These are phyloP conservation scores for Boletus tomentosulus DNA, from an alignment of 768 basidiomycete genomes.

Conservation along the genomic window DNA sequence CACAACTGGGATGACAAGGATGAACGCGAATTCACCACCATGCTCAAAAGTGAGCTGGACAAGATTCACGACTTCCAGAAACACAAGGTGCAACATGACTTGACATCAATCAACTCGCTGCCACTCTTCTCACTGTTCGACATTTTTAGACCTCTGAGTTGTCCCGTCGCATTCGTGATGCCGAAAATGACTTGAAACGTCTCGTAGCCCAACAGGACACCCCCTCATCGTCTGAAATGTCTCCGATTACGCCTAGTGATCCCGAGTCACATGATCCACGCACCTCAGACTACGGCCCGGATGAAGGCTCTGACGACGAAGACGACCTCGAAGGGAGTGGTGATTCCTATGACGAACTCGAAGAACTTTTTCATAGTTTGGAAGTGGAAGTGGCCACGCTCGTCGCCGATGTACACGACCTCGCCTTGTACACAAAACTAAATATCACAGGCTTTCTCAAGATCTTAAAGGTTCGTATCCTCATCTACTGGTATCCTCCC, in stretches of 20 bases:
- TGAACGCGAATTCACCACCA: conserved; percentile 74
- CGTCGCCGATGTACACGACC: conserved; percentile 89
- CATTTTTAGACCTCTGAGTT: conserved; percentile 69
- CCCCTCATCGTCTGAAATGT: conserved; percentile 22
- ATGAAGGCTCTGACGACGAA: conserved; percentile 66
- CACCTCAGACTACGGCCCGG: conserved; percentile 44
- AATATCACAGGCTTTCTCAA: conserved; percentile 99
- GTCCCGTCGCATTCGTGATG: conserved; percentile 72
- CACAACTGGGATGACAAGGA: conserved; percentile 71
- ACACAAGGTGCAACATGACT: conserved; percentile 54
- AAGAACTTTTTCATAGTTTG: conserved; percentile 79
- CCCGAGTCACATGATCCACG: conserved; percentile 52
- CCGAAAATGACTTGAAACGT: conserved; percentile 75
- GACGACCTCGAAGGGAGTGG: conserved; percentile 43
- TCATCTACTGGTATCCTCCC: background rate
- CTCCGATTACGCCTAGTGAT: conserved; percentile 35
- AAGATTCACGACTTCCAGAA: conserved; percentile 95
- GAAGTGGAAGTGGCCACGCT: conserved; percentile 95
- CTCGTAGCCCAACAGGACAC: conserved; percentile 60
- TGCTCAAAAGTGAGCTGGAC: conserved; percentile 83
- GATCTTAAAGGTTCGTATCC: conserved; percentile 73
- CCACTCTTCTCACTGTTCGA: background rate
- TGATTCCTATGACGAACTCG: conserved; percentile 69
- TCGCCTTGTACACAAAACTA: conserved; percentile 91
- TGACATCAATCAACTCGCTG: background rate